A percentile compares a stretch with the other conserved stretches of the same genome.
Conservation (phyloP, 2,329 filamentous ascomycete species). For the Aspergillus caelatus region DNA sequence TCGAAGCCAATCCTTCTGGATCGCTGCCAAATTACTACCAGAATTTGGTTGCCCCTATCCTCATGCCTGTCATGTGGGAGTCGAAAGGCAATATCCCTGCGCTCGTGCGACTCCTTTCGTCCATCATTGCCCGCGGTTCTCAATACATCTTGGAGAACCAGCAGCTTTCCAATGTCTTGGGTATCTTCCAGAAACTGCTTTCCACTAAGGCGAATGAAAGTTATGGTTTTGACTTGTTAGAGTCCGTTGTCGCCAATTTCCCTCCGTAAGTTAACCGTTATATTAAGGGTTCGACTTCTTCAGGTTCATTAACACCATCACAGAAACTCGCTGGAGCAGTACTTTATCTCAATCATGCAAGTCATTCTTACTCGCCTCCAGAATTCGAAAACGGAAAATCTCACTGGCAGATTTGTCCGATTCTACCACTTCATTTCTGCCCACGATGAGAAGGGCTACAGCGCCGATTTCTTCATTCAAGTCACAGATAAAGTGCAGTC, state of each 20-base stretch:
- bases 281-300: not conserved
- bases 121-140: conserved; percentile 78
- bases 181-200: conserved; percentile 91
- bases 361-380: conserved; percentile 75
- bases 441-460: conserved; percentile 76
- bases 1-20: conserved; percentile 82
- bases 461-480: conserved; percentile 87
- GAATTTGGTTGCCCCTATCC: conserved; percentile 73
- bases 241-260: conserved; percentile 74
- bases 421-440: conserved; percentile 94
- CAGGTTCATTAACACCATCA: conserved; percentile 8
- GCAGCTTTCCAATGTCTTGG: conserved; percentile 84
- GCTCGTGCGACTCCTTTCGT: conserved; percentile 78
- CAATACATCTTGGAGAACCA: conserved; percentile 74
- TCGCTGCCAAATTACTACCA: conserved; percentile 80
- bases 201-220: conserved; percentile 80
- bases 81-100: conserved; percentile 91
- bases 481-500: conserved; percentile 81
- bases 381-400: conserved; percentile 78
- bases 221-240: conserved; percentile 87
- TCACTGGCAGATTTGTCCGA: conserved; percentile 83
- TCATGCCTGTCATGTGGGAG: conserved; percentile 86
- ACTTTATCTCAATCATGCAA: conserved; percentile 77
- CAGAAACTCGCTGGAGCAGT: conserved; percentile 69
- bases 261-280: conserved; percentile 60